Evolutionary conservation across 257 asterid genomes (phyloP).

Genomic region (Gentiana macrophylla): DNA sequence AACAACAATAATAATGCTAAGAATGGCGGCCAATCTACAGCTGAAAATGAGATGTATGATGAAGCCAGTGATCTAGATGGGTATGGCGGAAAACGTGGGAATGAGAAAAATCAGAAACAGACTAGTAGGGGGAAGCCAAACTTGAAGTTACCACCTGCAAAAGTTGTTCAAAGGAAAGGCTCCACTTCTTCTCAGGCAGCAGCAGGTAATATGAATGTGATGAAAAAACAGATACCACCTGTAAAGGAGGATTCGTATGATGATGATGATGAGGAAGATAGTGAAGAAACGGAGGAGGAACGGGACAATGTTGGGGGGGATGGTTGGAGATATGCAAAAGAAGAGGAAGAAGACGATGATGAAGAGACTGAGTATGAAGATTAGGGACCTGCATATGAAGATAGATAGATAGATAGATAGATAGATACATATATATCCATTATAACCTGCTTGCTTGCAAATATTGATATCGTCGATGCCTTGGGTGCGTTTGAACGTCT

Average conservation of each 20-base stretch:
- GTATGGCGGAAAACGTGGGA: constrained; percentile 42
- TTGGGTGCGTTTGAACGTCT: too few relatives aligned
- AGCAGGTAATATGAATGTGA: constrained; percentile 20
- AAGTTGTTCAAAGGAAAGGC: constrained; percentile 54
- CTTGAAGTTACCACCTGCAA: constrained; percentile 65
- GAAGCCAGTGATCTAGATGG: constrained; percentile 81
- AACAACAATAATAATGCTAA: constrained; percentile 13
- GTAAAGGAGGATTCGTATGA: constrained; percentile 41
- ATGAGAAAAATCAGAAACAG: constrained; percentile 45
- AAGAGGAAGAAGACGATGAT: constrained; percentile 66
- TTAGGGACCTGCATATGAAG: constrained; percentile 14
- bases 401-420: too few relatives aligned
- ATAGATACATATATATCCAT: too few relatives aligned
- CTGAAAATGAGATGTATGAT: constrained; percentile 48
- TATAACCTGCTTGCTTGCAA: too few relatives aligned
- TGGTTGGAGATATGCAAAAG: constrained; percentile 64
- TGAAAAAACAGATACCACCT: constrained; percentile 51
- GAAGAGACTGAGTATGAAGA: constrained; percentile 98
- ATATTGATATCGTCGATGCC: too few relatives aligned
- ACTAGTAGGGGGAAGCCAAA: constrained; percentile 62
- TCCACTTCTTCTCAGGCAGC: constrained; percentile 32
- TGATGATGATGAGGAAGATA: constrained; percentile 77
- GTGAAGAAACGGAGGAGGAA: constrained; percentile 98
- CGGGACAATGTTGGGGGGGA: constrained; percentile 58
- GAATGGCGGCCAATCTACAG: constrained; percentile 26